Evolutionary conservation across 1,139 yeast species (phyloP).

Genomic region (Nakaseomyces nivariensis): DNA sequence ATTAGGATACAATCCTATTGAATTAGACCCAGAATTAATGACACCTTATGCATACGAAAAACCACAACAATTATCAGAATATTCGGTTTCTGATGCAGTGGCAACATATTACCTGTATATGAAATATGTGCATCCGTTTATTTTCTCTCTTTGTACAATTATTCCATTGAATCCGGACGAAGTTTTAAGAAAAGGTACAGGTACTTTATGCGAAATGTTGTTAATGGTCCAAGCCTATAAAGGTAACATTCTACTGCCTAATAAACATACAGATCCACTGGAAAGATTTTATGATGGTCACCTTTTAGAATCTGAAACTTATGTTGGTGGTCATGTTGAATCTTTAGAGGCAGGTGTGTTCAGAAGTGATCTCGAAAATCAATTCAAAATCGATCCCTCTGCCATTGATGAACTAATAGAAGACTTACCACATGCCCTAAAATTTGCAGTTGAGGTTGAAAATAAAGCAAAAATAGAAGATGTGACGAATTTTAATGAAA

Average conservation of each 20-base stretch:
- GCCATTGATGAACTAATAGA: constrained; percentile 71
- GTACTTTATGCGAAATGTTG: constrained; percentile 96
- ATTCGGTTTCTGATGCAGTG: constrained; percentile 98
- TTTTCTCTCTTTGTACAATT: constrained; percentile 89
- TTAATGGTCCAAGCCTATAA: constrained; percentile 93
- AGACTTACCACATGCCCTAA: constrained; percentile 67
- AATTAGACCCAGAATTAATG: constrained; percentile 95
- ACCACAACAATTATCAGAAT: constrained; percentile 88
- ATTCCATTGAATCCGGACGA: constrained; percentile 96
- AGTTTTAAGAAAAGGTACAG: constrained; percentile 92
- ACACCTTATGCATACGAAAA: constrained; percentile 92
- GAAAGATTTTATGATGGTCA: constrained; percentile 95
- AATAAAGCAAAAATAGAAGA: constrained; percentile 62
- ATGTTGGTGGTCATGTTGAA: constrained; percentile 98
- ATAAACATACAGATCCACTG: constrained; percentile 84
- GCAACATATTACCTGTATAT: constrained; percentile 94
- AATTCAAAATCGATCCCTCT: constrained; percentile 69
- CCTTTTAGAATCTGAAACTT: constrained; percentile 86
- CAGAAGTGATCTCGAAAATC: constrained; percentile 71
- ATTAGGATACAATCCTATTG: constrained; percentile 92
- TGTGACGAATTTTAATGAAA: constrained; percentile 69
- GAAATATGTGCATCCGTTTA: constrained; percentile 95
- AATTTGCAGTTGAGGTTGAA: constrained; percentile 80
- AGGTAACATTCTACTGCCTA: constrained; percentile 69
- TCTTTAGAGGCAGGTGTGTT: constrained; percentile 97